Percentiles rank a stretch among this genome's conserved stretches.
phyloP scores from a whole-genome alignment of 2,329 filamentous ascomycete genomes.

The Akanthomyces dipterigenus region DNA sequence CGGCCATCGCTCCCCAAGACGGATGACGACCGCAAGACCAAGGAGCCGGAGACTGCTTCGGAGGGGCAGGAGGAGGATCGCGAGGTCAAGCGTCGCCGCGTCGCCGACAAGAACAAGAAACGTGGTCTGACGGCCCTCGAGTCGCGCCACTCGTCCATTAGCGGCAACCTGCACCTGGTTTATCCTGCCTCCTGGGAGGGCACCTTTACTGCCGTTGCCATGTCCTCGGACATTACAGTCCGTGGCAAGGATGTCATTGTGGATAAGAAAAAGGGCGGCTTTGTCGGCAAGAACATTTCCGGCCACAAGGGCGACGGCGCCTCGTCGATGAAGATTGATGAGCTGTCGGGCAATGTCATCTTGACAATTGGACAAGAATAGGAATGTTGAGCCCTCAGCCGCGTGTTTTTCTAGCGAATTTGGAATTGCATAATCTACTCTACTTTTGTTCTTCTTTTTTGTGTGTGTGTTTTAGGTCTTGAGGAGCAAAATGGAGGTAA shows the following conservation, averaged over 20 bases:
- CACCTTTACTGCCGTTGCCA: conserved; percentile 29
- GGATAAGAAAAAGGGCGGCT: conserved; percentile 8
- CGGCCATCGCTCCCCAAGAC: conserved; percentile 15
- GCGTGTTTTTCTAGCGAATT: not conserved
- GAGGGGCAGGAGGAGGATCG: not conserved
- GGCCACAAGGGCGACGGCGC: conserved; percentile 11
- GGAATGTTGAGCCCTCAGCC: too few relatives aligned
- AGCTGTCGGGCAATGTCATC: conserved; percentile 9
- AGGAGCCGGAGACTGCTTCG: not conserved
- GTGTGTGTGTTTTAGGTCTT: too few relatives aligned
- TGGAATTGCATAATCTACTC: too few relatives aligned
- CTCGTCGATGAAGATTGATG: conserved; percentile 5
- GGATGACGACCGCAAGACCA: conserved; percentile 1
- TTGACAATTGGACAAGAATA: conserved; percentile 4
- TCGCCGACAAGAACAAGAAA: not conserved
- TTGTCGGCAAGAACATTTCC: conserved; percentile 28
- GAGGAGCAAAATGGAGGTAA: too few relatives aligned
- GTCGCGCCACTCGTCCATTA: conserved; percentile 37
- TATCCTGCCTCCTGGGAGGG: conserved; percentile 48
- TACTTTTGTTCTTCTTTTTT: not conserved
- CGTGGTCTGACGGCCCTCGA: conserved; percentile 29
- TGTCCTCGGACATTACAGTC: conserved; percentile 34
- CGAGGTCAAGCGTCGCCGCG: not conserved
- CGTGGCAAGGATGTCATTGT: conserved; percentile 38
- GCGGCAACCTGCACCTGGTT: conserved; percentile 33